phyloP scores from a whole-genome alignment of 805 yeast genomes.

The Ogataea pignaliae region DNA sequence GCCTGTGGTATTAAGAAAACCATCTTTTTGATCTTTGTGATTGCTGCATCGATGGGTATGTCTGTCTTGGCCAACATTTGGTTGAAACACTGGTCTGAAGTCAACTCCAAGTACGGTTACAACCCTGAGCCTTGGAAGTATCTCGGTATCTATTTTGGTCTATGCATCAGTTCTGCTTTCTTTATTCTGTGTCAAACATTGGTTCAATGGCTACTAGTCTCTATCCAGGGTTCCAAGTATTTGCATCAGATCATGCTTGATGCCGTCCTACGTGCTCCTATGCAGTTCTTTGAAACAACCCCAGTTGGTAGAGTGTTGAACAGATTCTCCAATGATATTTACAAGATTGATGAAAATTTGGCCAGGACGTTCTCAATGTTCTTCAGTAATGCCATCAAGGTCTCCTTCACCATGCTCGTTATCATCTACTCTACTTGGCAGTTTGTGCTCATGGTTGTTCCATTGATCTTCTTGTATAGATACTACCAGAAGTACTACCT shows the following conservation, averaged over 20 bases:
- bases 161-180: constrained; percentile 67
- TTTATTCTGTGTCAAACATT: constrained; percentile 61
- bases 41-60: constrained; percentile 54
- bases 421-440: constrained; percentile 87
- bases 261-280: constrained; percentile 78
- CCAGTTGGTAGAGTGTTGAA: constrained; percentile 91
- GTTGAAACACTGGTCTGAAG: constrained; percentile 97
- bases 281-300: constrained; percentile 93
- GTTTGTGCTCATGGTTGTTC: constrained; percentile 65
- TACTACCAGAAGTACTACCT: constrained; percentile 75
- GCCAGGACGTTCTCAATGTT: constrained; percentile 71
- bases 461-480: constrained; percentile 60
- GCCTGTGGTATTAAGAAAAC: constrained; percentile 80
- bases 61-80: constrained; percentile 77
- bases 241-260: constrained; percentile 74
- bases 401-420: constrained; percentile 71
- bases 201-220: constrained; percentile 73
- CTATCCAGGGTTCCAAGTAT: constrained; percentile 74
- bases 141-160: constrained; percentile 65
- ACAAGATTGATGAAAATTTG: constrained; percentile 76
- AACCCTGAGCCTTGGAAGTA: constrained; percentile 74
- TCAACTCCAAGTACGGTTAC: constrained; percentile 60
- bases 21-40: constrained; percentile 46
- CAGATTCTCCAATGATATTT: constrained; percentile 87
- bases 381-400: constrained; percentile 56